Base-by-base conservation (phyloP, 257 asterid species). In the Nemophila menziesii region DNA sequence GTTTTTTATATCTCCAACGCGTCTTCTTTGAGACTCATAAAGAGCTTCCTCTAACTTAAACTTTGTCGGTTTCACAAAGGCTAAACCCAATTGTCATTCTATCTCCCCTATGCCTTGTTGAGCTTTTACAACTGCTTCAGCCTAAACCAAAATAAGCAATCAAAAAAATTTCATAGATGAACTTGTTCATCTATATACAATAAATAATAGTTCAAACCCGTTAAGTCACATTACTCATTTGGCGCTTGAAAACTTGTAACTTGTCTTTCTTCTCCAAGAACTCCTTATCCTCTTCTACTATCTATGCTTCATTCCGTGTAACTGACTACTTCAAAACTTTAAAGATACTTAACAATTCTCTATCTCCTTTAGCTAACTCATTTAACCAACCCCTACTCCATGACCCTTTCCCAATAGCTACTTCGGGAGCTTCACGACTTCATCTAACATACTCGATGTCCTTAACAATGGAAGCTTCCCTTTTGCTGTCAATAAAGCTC, bases 251-350 rank as follows among this genome's bases (percentile, higher is more conserved):
- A 43, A 68, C 86, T 72, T 68, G 81, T 71, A 90, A 66, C 48
- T 64, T 74, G 10, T 67, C 89, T 42, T 81, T 90, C 74, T 51
- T 74, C 34, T 72, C 93, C 58, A 84, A 37, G 45, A 90, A 84
- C 60, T 76, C 93, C 69, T 74, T 80, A 58, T 84, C 96, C 64
- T 80, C 96, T 70, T 84, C 98, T 14, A 72, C 77, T 11, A 78
- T 39, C 0, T 72, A 0, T 93, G 94, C 71, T 77, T 90, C 3
- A 61, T 60, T 16, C 79, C 94, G 20, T 2, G 84, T 20, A 60
- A 90, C 80, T 1, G 92, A 70, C 65, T 90, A 96, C 72, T 67
- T 90, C 62, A 90, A 67, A 79, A 84, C 96, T 75, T 65, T 90
- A 48, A 90, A 77, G 4, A 90, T 67, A 71, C 92, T 52, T 61